Percentiles rank a stretch among this genome's conserved stretches.
Evolutionary conservation across 2,329 filamentous ascomycete genomes (phyloP).

Genomic region (Fusarium tupiense): DNA sequence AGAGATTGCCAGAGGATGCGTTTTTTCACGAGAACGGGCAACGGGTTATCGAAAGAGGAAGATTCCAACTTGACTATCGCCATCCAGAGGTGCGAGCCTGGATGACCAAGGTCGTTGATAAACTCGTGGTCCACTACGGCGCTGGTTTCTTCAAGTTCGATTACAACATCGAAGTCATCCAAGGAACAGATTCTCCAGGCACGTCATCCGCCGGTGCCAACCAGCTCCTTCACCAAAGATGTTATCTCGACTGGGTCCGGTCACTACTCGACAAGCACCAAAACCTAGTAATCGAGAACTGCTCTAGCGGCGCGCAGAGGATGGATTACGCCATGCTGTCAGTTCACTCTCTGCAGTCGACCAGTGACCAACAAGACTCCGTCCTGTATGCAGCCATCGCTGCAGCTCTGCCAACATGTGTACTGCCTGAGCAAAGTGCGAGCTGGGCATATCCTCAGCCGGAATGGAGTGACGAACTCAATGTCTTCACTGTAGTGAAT

Average conservation of each 20-base stretch:
- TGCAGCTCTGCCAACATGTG: constrained; percentile 46
- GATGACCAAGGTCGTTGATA: constrained; percentile 42
- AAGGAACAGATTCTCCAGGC: constrained; percentile 44
- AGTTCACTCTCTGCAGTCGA: constrained; percentile 46
- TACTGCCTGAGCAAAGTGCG: constrained; percentile 49
- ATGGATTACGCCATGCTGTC: constrained; percentile 50
- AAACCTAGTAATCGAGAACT: constrained; percentile 49
- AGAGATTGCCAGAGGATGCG: constrained; percentile 40
- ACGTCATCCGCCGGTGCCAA: constrained; percentile 37
- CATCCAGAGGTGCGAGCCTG: constrained; percentile 36
- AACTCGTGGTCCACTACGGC: constrained; percentile 40
- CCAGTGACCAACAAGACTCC: constrained; percentile 50
- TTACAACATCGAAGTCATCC: constrained; percentile 50
- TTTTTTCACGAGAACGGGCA: constrained; percentile 48
- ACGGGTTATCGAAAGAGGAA: constrained; percentile 45
- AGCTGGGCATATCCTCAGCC: constrained; percentile 50
- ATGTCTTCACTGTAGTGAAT: constrained; percentile 49
- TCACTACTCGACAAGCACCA: constrained; percentile 41
- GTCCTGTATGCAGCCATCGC: constrained; percentile 46
- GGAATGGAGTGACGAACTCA: constrained; percentile 47
- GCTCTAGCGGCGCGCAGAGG: constrained; percentile 46
- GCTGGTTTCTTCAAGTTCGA: constrained; percentile 50
- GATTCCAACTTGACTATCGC: constrained; percentile 49
- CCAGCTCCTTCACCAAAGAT: constrained; percentile 46
- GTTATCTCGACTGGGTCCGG: constrained; percentile 47